Conservation (phyloP, 306 rosid genomes). For the Urtica urens region DNA sequence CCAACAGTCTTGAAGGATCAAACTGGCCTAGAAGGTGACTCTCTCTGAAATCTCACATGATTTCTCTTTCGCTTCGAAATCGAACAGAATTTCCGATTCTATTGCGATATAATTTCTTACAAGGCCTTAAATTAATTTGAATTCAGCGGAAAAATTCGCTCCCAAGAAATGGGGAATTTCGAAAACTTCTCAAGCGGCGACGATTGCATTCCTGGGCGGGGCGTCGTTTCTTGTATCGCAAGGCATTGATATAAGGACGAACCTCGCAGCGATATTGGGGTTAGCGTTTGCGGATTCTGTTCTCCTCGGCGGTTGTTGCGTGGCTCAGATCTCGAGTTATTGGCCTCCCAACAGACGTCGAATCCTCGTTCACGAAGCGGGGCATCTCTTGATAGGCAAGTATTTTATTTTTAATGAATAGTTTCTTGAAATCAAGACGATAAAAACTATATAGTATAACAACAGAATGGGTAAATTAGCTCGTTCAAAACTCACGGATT, state of each 20-base stretch:
- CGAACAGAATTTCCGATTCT: too few relatives aligned
- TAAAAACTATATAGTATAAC: too few relatives aligned
- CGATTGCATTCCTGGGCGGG: slow-evolving; percentile 67
- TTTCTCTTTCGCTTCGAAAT: background rate
- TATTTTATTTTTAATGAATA: background rate
- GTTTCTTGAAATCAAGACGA: too few relatives aligned
- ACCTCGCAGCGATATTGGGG: slow-evolving; percentile 60
- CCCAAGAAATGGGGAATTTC: slow-evolving; percentile 98
- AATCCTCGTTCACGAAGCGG: slow-evolving; percentile 90
- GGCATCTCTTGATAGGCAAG: slow-evolving; percentile 69
- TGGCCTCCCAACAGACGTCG: slow-evolving; percentile 91
- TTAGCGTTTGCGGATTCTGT: slow-evolving; percentile 68
- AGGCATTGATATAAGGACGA: slow-evolving; percentile 84
- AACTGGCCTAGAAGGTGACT: slow-evolving; percentile 81
- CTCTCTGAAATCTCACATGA: slow-evolving; percentile 7
- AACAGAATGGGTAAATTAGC: too few relatives aligned
- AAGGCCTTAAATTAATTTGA: too few relatives aligned
- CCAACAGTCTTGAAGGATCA: slow-evolving; percentile 66
- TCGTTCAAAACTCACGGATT: too few relatives aligned
- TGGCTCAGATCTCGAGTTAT: slow-evolving; percentile 88
- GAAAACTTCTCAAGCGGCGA: slow-evolving; percentile 39
- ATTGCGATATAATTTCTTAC: too few relatives aligned
- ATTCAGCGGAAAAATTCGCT: slow-evolving; percentile 63
- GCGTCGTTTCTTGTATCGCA: slow-evolving; percentile 62
- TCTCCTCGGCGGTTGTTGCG: slow-evolving; percentile 82